These are phyloP conservation scores for Bryum argenteum DNA, from an alignment of 225 moss, liverwort and hornwort species.

Conservation along the genomic window DNA sequence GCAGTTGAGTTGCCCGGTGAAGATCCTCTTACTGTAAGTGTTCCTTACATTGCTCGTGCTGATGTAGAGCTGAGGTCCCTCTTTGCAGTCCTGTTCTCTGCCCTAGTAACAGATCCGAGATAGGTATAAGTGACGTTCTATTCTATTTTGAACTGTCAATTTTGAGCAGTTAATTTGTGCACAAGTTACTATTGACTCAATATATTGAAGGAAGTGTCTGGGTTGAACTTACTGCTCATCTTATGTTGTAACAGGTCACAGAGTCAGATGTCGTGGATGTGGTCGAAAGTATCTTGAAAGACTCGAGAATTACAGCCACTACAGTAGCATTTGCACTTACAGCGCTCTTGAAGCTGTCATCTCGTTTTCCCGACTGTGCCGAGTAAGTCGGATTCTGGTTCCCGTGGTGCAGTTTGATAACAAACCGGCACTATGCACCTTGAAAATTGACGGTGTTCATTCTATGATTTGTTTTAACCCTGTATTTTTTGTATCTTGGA, in stretches of 20 bases:
- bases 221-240: slow-evolving; percentile 15
- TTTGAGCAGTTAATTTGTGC: background rate
- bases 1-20: slow-evolving; percentile 49
- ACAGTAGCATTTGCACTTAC: slow-evolving; percentile 87
- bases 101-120: slow-evolving; percentile 9
- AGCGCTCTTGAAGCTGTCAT: slow-evolving; percentile 84
- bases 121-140: background rate
- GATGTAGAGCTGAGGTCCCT: slow-evolving; percentile 2
- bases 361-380: slow-evolving; percentile 76
- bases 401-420: background rate
- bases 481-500: slow-evolving; percentile 17
- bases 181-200: background rate
- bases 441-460: slow-evolving; percentile 9
- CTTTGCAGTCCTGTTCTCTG: slow-evolving; percentile 22
- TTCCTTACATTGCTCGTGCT: slow-evolving; percentile 7
- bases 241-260: slow-evolving; percentile 64
- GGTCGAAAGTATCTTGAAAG: slow-evolving; percentile 77
- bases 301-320: slow-evolving; percentile 61
- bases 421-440: background rate
- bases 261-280: slow-evolving; percentile 95
- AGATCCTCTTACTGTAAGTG: slow-evolving; percentile 57
- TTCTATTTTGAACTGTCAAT: background rate
- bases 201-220: background rate
- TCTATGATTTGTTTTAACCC: background rate
- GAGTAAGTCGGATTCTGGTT: slow-evolving; percentile 50